These are phyloP conservation scores for Choiromyces venosus DNA, from an alignment of 495 filamentous ascomycete species.

Conservation along the genomic window DNA sequence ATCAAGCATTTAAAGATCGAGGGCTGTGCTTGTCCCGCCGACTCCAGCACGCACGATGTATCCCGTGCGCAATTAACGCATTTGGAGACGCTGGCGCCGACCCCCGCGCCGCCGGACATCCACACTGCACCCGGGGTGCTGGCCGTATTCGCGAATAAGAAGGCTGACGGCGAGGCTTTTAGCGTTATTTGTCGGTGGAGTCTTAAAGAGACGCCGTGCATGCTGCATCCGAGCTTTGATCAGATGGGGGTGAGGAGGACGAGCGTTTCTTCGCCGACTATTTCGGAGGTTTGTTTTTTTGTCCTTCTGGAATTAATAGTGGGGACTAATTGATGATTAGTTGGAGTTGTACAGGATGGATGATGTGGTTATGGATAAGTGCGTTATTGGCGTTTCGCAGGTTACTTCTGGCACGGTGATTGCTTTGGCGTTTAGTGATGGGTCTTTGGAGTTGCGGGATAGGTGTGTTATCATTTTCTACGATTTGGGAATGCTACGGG, in stretches of 20 bases:
- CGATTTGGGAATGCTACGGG: neutral
- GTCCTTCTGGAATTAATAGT: neutral
- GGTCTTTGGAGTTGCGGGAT: constrained; percentile 39
- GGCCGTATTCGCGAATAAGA: constrained; percentile 35
- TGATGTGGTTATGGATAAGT: constrained; percentile 39
- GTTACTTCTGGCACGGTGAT: constrained; percentile 38
- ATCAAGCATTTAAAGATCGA: constrained; percentile 39
- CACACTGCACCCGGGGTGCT: constrained; percentile 25
- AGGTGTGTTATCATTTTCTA: neutral
- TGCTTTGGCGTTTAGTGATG: constrained; percentile 38
- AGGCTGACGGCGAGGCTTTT: constrained; percentile 23
- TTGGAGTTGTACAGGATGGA: constrained; percentile 36
- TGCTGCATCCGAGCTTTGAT: constrained; percentile 39
- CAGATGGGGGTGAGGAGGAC: constrained; percentile 35
- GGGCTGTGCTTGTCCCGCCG: constrained; percentile 30
- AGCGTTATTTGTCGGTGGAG: constrained; percentile 39
- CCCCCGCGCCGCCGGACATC: constrained; percentile 15
- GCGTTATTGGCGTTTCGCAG: constrained; percentile 32
- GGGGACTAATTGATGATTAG: neutral
- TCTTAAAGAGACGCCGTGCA: constrained; percentile 29
- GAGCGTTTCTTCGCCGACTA: constrained; percentile 35
- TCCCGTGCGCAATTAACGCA: constrained; percentile 35
- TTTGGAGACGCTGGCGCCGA: constrained; percentile 39
- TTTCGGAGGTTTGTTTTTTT: constrained; percentile 23
- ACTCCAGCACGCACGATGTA: constrained; percentile 28